Evolutionary conservation across 177 flowering plant genomes (phyloP), one percentile per base, ranked within the genome.

Genomic region (Vitis hybrid): DNA sequence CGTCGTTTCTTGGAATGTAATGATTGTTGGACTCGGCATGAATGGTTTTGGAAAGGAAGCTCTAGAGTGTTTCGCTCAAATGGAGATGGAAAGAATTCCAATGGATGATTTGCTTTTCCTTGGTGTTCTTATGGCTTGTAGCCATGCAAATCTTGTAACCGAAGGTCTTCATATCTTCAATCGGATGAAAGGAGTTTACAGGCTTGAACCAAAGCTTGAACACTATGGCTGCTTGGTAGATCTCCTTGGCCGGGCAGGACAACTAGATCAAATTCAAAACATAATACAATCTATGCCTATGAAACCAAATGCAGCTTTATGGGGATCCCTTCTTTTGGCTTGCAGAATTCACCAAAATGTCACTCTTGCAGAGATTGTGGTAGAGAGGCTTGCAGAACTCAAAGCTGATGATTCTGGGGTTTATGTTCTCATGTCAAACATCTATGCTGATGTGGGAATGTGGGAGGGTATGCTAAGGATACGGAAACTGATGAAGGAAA

Each of bases 171-270:
- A 15, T 10, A 57, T 74, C 17, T 83, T 80, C 61, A 51, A 69
- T 9, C 49, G 34, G n/a, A 80, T 83, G 82, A 76, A 34, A 62
- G 54, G 17, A 17, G 62, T 23, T 48, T 67, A 72, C 51, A 11
- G 59, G 1, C 59, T 76, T 57, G 72, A 79, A 48, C 86, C 86
- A 0, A 79, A 75, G 69, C 67, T 65, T 48, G 84, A 83, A 60
- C 86, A 83, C 66, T 80, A 78, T 68, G 78, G 83, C 50, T 83
- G 86, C 58, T 60, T 83, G 19, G 72, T 83, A 26, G 86, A 83
- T 72, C 79, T 80, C 13, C 81, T 80, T 58, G 69, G 77, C 9
- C 81, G 82, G 3, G 73, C 80, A 58, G 86, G 86, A 13, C n/a
- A 19, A 61, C 21, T 83, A 56, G 72, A 74, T 2, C 58, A 75